Evolutionary conservation across 495 filamentous ascomycete genomes (phyloP).

Genomic region (Penicillium canescens): DNA sequence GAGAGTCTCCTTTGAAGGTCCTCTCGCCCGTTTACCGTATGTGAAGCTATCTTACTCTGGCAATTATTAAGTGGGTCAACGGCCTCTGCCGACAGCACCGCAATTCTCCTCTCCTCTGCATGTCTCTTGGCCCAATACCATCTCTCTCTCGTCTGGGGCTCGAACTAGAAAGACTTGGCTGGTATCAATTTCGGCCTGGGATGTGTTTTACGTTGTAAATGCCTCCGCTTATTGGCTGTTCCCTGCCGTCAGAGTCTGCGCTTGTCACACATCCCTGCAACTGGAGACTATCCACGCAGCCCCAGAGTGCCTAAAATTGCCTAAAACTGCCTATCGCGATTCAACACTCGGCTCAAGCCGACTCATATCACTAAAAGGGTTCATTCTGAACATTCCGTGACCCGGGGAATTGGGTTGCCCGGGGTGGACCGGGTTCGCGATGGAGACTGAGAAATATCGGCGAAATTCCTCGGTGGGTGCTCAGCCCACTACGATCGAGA

Average conservation of each 20-base stretch:
- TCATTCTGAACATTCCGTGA: neutral
- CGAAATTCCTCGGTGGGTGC: conserved; percentile 16
- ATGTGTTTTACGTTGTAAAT: too few species aligned
- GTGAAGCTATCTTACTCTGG: conserved; percentile 1
- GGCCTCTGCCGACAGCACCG: conserved; percentile 2
- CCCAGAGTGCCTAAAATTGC: neutral
- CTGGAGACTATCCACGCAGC: neutral
- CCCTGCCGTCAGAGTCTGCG: neutral
- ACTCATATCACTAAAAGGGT: neutral
- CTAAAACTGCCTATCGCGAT: neutral
- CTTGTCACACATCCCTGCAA: neutral
- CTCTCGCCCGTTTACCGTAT: neutral
- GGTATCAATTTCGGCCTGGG: neutral
- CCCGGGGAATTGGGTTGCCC: neutral
- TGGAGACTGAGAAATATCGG: conserved; percentile 12
- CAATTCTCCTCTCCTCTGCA: neutral
- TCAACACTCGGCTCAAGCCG: neutral
- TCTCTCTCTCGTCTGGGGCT: neutral
- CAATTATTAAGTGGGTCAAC: conserved; percentile 11
- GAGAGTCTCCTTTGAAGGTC: neutral
- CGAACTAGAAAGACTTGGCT: neutral
- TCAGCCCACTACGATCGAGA: neutral
- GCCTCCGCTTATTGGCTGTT: neutral
- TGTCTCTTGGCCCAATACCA: neutral
- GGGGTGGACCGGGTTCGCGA: neutral